These are phyloP conservation scores for Pseudodiploospora longispora DNA, from an alignment of 2,329 filamentous ascomycete species.

Conservation along the genomic window DNA sequence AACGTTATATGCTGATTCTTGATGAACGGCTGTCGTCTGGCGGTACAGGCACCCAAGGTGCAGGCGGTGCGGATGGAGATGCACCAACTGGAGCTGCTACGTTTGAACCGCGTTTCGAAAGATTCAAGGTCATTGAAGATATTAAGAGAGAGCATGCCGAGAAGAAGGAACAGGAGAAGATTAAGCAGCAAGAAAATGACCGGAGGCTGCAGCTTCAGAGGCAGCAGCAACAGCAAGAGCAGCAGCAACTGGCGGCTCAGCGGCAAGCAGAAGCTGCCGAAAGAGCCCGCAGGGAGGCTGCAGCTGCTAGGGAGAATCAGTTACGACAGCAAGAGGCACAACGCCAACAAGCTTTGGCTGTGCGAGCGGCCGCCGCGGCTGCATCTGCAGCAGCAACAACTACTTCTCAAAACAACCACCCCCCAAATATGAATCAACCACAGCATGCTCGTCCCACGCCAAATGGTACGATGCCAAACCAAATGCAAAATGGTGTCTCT, in stretches of 20 bases:
- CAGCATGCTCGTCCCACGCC: conserved; percentile 27
- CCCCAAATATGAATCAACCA: conserved; percentile 18
- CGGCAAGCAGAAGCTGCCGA: conserved; percentile 33
- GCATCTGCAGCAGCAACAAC: conserved; percentile 17
- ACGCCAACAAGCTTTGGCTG: conserved; percentile 24
- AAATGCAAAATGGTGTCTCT: conserved; percentile 30
- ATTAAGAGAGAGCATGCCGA: conserved; percentile 74
- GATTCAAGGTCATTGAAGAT: conserved; percentile 83
- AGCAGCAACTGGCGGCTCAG: conserved; percentile 35
- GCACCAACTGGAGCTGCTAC: conserved; percentile 61
- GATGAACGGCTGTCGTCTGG: conserved; percentile 71
- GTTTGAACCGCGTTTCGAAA: conserved; percentile 80
- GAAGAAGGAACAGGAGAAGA: conserved; percentile 67
- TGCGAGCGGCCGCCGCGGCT: conserved; percentile 19
- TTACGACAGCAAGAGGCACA: conserved; percentile 28
- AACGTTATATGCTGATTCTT: conserved; percentile 86
- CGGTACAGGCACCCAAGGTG: conserved; percentile 47
- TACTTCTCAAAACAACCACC: conserved; percentile 15
- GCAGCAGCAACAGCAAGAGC: conserved; percentile 34
- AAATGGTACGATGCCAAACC: conserved; percentile 29
- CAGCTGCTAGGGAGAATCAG: conserved; percentile 26
- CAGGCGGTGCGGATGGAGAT: conserved; percentile 58
- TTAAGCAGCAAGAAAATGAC: conserved; percentile 54
- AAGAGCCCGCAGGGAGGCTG: conserved; percentile 29
- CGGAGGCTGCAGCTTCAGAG: conserved; percentile 41